Conservation (phyloP, 345 rosid species). For the Erodium maritimum region DNA sequence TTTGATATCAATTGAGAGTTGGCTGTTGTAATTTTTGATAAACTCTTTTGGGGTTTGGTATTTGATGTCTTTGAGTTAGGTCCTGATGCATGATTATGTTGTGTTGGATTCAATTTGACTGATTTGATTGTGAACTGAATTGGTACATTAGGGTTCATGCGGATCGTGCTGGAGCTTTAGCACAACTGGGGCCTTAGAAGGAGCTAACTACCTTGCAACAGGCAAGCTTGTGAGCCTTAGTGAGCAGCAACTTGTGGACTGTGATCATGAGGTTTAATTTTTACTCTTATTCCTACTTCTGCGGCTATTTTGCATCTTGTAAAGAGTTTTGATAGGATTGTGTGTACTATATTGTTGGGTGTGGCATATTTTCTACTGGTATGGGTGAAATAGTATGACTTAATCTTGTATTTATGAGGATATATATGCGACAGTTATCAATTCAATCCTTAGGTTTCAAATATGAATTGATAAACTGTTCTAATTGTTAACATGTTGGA, state of each 20-base stretch:
- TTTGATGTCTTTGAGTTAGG: no score
- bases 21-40: no score
- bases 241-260: constrained; percentile 95
- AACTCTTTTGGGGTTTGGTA: no score
- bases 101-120: neutral
- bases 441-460: no score
- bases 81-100: neutral
- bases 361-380: no score
- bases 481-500: no score
- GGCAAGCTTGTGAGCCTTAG: constrained; percentile 83
- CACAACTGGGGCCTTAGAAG: constrained; percentile 84
- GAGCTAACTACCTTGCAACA: constrained; percentile 69
- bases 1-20: no score
- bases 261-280: constrained; percentile 73
- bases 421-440: no score
- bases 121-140: constrained; percentile 2
- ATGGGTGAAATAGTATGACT: no score
- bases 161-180: constrained; percentile 98
- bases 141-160: constrained; percentile 54
- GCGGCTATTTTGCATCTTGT: neutral
- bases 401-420: no score
- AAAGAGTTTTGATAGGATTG: neutral
- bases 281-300: neutral
- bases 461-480: no score
- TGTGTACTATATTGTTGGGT: neutral